Evolutionary conservation across 2,329 filamentous ascomycete genomes (phyloP), one percentile per base, ranked within the genome.

Genomic region (Fusarium tanahbumbuense): DNA sequence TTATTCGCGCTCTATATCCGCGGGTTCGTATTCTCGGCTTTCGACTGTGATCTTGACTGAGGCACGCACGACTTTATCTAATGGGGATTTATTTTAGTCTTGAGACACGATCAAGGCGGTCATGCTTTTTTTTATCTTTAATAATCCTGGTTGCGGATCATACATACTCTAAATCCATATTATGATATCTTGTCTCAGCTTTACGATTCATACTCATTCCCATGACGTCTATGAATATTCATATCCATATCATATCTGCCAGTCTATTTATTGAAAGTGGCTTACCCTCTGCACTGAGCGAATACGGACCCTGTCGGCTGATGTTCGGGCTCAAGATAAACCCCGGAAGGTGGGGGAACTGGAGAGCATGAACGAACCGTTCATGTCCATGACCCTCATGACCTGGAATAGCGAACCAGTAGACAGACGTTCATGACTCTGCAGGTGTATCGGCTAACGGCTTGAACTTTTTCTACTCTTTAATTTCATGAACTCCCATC

Each of bases 261-360:
- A 40, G 58, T 32, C 37, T 23, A 30, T 25, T 45, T 58, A 16
- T 22, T 48, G 15, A 57, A 28, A 47, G 60, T 59, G 62, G 60
- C 60, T 64, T 52, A 42, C 27, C 22, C 18, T 52, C 15, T 41
- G 7, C 1, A 18, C 22, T 50, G 37, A 47, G 27, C 67, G 72
- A 68, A 72, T 66, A 66, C 61, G 63, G 42, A 48, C 52, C 47
- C 30, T 27, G 22, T 58, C 73, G 73, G 73, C 54, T 74, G 71
- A 70, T 75, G 25, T 63, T 72, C 73, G 73, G 73, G 46, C 32
- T 63, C 34, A 46, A 52, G 41, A 56, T 64, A 53, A 44, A 52
- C 40, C 28, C 66, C 71, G 61, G 68, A 54, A 64, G 46, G 66
- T 64, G 68, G 71, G 68, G 67, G 59, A 49, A 27, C 40, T 25